Conservation (phyloP, 2,329 filamentous ascomycete species). For the Neoscytalidium dimidiatum region DNA sequence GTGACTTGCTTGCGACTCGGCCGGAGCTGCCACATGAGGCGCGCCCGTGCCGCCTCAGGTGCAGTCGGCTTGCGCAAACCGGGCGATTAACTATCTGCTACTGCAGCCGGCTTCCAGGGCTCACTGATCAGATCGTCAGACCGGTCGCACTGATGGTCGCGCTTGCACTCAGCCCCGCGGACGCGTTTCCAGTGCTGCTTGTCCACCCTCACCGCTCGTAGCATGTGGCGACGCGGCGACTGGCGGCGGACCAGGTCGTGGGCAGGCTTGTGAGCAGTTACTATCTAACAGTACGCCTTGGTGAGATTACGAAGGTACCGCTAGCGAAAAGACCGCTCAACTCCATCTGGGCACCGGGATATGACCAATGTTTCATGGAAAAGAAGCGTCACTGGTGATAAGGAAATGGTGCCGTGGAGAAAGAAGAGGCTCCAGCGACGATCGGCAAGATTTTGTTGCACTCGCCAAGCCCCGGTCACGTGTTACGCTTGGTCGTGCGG, state of each 20-base stretch:
- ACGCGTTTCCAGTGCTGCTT: not conserved
- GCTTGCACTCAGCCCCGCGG: not conserved
- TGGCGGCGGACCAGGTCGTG: not conserved
- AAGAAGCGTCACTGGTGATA: constrained; percentile 80
- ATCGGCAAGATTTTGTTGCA: constrained; percentile 28
- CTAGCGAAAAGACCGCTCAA: constrained; percentile 94
- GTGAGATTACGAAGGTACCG: constrained; percentile 73
- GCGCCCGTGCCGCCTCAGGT: not conserved
- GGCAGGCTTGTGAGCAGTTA: constrained; percentile 74
- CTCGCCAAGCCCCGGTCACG: constrained; percentile 20
- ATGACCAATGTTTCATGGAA: constrained; percentile 77
- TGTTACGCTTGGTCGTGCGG: constrained; percentile 27
- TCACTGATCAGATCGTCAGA: not conserved
- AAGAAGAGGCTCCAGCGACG: constrained; percentile 30
- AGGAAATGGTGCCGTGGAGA: constrained; percentile 75
- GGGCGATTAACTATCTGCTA: not conserved
- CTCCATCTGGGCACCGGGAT: constrained; percentile 79
- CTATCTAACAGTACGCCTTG: constrained; percentile 96
- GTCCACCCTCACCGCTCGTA: not conserved
- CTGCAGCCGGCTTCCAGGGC: not conserved
- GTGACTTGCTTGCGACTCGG: constrained; percentile 11
- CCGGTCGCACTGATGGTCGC: not conserved
- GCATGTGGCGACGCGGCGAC: not conserved
- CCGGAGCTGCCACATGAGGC: constrained; percentile 9
- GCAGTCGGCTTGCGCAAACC: not conserved